Evolutionary conservation across 2,329 filamentous ascomycete genomes (phyloP).

Genomic region (Aspergillus sp.): DNA sequence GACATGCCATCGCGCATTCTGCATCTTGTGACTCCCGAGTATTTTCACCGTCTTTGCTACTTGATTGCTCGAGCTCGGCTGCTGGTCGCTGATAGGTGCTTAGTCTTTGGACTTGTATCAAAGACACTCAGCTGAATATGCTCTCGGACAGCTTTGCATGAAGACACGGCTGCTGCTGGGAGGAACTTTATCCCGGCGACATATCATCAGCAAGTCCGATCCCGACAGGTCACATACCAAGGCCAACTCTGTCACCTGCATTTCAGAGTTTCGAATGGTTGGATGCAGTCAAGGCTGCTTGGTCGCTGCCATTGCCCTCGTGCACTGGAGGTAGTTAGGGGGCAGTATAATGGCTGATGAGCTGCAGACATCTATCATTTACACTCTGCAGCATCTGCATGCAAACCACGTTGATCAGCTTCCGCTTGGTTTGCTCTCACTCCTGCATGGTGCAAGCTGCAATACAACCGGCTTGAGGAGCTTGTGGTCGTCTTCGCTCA

Average conservation of each 20-base stretch:
- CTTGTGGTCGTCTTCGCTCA: background rate
- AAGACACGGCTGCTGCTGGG: background rate
- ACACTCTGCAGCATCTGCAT: background rate
- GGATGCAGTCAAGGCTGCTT: background rate
- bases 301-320: background rate
- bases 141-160: constrained; percentile 1
- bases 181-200: background rate
- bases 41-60: background rate
- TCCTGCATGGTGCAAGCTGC: background rate
- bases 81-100: background rate
- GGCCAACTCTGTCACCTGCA: background rate
- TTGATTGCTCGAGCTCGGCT: background rate
- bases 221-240: background rate
- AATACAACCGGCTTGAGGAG: background rate
- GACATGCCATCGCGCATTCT: background rate
- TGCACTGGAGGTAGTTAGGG: background rate
- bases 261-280: background rate
- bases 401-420: background rate
- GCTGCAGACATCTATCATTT: background rate
- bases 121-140: background rate
- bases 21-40: constrained; percentile 7
- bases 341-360: background rate
- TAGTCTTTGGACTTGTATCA: background rate
- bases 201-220: background rate
- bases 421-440: background rate